Evolutionary conservation across 148 eudicot species (phyloP), one percentile per base, ranked within the genome.

Genomic region (Nepenthes gracilis): DNA sequence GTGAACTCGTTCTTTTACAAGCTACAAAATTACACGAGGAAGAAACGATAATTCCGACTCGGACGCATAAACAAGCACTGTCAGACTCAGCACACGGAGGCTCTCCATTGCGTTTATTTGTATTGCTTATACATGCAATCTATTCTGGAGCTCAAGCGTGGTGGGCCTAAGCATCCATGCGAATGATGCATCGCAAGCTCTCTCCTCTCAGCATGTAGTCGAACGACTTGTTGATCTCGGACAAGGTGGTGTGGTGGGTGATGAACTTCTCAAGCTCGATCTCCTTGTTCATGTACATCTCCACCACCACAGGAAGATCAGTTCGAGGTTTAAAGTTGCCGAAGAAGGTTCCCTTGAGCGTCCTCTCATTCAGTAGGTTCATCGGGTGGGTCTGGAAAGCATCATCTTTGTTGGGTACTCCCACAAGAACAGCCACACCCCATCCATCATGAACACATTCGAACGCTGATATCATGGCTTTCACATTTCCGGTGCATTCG

Each of bases 401-500:
- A 12, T 77, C 79, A 5, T 80, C 87, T 67, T 79, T 82, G 74
- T 37, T 73, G 6, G 87, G 80, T 7, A 83, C 79, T 12, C 87
- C 87, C 45, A 83, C 82, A 38, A 80, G 77, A 38, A 80, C 87
- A 36, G 80, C 78, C 35, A 77, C 87, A 1, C 84, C 84, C 82
- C 84, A 83, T 23, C 83, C 87, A 66, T 80, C 88, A 55, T 80
- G 84, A 33, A 80, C 84, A 38, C 82, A 80, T 70, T 80, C 84
- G 8, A 83, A 80, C 51, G 84, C 84, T 33, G 82, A 80, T n/a
- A 83, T 80, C 87, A 83, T 83, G 32, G 87, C 87, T n/a, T 77
- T 69, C 43, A 77, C 13, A 34, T 73, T 77, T 45, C 87, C 87
- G 43, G 84, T 83, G 52, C 84, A 83, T 49, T 83, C 87, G 6